phyloP scores from a whole-genome alignment of 495 filamentous ascomycete species.

The Lasiosphaeriaceae sp. region DNA sequence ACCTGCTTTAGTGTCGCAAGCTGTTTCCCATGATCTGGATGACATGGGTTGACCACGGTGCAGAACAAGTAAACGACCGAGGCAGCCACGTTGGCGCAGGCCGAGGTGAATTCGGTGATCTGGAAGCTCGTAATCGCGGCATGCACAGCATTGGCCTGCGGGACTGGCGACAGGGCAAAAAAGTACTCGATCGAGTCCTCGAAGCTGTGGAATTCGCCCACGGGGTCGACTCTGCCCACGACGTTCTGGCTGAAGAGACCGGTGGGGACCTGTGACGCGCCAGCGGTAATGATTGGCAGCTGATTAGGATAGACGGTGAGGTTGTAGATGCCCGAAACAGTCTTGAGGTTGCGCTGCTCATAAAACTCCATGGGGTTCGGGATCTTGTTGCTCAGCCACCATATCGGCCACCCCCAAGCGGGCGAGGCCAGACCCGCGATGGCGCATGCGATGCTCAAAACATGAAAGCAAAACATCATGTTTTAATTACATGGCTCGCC shows the following conservation, averaged over 20 bases:
- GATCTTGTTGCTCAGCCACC: not conserved
- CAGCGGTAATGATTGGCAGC: conserved; percentile 29
- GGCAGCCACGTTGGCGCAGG: conserved; percentile 29
- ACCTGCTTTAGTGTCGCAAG: conserved; percentile 31
- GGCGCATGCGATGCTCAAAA: conserved; percentile 12
- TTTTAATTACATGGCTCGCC: conserved; percentile 9
- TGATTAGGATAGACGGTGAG: conserved; percentile 40
- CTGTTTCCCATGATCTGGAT: conserved; percentile 20
- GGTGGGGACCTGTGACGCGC: conserved; percentile 27
- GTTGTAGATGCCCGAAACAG: conserved; percentile 36
- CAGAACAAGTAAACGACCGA: conserved; percentile 35
- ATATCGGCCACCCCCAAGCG: conserved; percentile 14
- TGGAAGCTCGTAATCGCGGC: conserved; percentile 28
- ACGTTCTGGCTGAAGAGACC: conserved; percentile 36
- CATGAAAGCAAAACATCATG: conserved; percentile 11
- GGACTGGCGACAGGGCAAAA: conserved; percentile 35
- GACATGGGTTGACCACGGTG: conserved; percentile 27
- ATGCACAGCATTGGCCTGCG: conserved; percentile 19
- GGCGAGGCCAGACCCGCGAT: conserved; percentile 12
- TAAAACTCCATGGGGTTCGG: not conserved
- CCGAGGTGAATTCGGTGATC: conserved; percentile 34
- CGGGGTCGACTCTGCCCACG: conserved; percentile 31
- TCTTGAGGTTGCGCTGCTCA: conserved; percentile 32
- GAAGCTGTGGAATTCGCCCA: conserved; percentile 35
- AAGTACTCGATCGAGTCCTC: conserved; percentile 39